Percentiles rank a stretch among this genome's conserved stretches.
phyloP scores from a whole-genome alignment of 2,329 filamentous ascomycete genomes.

The Daldinia sp. region DNA sequence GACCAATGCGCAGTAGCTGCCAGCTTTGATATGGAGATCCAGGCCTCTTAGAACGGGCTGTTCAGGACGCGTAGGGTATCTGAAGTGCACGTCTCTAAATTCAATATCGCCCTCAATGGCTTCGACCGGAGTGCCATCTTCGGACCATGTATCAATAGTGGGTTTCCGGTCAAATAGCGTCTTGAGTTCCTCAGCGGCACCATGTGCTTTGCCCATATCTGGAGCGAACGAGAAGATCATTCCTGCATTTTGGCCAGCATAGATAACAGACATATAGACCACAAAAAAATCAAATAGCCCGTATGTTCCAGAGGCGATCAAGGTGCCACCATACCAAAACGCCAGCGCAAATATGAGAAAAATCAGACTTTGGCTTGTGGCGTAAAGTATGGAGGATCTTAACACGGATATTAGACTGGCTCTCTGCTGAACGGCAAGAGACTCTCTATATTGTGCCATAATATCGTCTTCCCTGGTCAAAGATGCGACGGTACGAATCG shows the following conservation, averaged over 20 bases:
- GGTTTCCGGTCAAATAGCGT: constrained; percentile 84
- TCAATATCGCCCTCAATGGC: constrained; percentile 80
- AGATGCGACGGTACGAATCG: constrained; percentile 91
- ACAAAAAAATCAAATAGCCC: constrained; percentile 89
- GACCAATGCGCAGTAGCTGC: constrained; percentile 87
- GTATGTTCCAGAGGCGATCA: constrained; percentile 77
- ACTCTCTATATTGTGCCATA: constrained; percentile 71
- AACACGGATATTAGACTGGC: constrained; percentile 76
- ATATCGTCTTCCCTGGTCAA: constrained; percentile 89
- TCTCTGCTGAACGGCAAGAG: constrained; percentile 72
- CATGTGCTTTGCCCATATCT: constrained; percentile 91
- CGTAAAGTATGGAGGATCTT: constrained; percentile 81
- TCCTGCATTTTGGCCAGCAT: constrained; percentile 90
- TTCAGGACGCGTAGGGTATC: constrained; percentile 89
- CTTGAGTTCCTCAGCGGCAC: constrained; percentile 82
- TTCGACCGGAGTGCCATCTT: constrained; percentile 69
- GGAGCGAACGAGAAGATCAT: constrained; percentile 89
- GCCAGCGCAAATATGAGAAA: constrained; percentile 86
- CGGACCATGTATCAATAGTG: constrained; percentile 81
- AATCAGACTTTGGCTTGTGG: constrained; percentile 81
- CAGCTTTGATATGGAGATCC: constrained; percentile 75
- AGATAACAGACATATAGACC: constrained; percentile 87
- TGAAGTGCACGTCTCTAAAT: constrained; percentile 92
- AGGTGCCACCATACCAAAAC: constrained; percentile 89
- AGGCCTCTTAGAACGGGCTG: constrained; percentile 91